phyloP scores from a whole-genome alignment of 1,139 yeast genomes.

The Blastobotrys petasosporus region DNA sequence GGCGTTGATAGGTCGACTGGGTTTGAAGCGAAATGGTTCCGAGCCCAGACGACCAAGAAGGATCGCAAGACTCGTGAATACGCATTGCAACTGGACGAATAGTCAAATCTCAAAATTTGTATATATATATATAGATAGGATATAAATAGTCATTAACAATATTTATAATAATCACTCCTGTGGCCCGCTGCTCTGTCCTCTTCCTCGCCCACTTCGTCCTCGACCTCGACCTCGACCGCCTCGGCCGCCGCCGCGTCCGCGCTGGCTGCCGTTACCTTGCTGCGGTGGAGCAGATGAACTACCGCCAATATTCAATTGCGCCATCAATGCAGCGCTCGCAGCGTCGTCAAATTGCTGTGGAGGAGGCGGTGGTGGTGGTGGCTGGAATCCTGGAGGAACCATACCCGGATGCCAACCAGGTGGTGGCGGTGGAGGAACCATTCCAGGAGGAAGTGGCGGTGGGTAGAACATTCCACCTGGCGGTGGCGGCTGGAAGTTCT shows the following conservation, averaged over 20 bases:
- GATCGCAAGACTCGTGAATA: constrained; percentile 34
- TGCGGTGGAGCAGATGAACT: background rate
- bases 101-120: too few relatives aligned
- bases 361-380: constrained; percentile 21
- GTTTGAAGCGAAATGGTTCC: constrained; percentile 65
- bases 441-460: constrained; percentile 17
- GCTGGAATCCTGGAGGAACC: constrained; percentile 15
- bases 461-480: constrained; percentile 11
- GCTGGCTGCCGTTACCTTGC: constrained; percentile 18
- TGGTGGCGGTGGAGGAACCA: constrained; percentile 21
- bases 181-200: constrained; percentile 22
- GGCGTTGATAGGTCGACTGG: constrained; percentile 90
- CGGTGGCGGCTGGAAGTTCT: constrained; percentile 25
- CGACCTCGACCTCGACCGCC: constrained; percentile 31
- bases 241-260: constrained; percentile 25
- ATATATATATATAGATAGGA: background rate
- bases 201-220: constrained; percentile 20
- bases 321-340: constrained; percentile 31
- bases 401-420: constrained; percentile 4
- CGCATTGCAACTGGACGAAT: constrained; percentile 12
- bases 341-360: constrained; percentile 21
- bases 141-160: background rate
- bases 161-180: background rate
- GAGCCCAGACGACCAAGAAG: constrained; percentile 37
- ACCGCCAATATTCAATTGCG: constrained; percentile 23